These are phyloP conservation scores for Linnemannia elongata DNA, from an alignment of 192 early-diverging fungal genomes.

Conservation along the genomic window DNA sequence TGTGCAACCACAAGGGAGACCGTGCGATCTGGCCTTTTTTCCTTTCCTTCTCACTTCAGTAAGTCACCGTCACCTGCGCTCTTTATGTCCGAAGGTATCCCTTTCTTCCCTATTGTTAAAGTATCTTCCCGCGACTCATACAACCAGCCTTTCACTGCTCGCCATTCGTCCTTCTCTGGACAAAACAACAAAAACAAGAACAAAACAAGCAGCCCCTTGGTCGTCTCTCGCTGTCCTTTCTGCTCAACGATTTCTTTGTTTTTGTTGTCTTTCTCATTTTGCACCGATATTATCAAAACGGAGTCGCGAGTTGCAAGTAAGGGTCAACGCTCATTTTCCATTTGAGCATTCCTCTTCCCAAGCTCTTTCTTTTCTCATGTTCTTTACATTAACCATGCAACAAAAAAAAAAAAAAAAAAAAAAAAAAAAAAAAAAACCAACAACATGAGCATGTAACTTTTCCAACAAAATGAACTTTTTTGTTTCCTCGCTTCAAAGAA, in stretches of 20 bases:
- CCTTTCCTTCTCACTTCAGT: background rate
- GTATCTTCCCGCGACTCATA: background rate
- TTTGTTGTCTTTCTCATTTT: background rate
- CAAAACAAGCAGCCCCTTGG: background rate
- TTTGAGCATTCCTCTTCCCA: background rate
- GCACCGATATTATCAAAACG: background rate
- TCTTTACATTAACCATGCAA: background rate
- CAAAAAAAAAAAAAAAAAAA: background rate
- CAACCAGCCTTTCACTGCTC: background rate
- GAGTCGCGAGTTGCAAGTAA: constrained; percentile 2
- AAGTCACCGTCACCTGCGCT: background rate
- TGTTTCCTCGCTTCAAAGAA: background rate
- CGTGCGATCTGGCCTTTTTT: background rate
- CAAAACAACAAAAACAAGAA: background rate
- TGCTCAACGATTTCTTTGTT: background rate
- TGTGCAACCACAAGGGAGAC: background rate
- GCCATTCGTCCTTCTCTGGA: background rate
- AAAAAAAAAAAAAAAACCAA: background rate
- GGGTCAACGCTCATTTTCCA: background rate
- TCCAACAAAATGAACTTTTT: background rate
- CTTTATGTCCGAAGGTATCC: background rate
- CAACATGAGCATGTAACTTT: background rate
- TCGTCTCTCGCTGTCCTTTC: background rate
- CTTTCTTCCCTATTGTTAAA: background rate
- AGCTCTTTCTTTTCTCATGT: background rate